phyloP scores from a whole-genome alignment of 805 yeast species.

The Barnettozyma botsteinii region DNA sequence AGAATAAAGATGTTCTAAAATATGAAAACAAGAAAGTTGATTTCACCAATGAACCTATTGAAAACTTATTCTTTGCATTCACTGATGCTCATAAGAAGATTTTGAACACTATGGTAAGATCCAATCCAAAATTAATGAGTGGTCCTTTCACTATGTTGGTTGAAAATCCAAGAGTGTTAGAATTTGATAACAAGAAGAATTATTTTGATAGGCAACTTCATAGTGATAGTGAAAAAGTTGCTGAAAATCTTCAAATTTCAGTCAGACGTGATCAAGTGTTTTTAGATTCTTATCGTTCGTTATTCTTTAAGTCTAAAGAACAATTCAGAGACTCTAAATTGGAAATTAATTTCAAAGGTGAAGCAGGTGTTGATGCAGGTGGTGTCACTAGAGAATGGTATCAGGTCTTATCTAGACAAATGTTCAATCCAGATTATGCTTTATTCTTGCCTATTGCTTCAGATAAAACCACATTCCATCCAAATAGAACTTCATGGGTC shows the following conservation, averaged over 20 bases:
- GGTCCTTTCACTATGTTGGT: conserved; percentile 92
- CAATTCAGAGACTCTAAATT: conserved; percentile 69
- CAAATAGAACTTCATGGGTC: conserved; percentile 85
- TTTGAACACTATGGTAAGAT: conserved; percentile 84
- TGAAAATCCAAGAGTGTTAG: conserved; percentile 80
- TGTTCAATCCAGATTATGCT: conserved; percentile 95
- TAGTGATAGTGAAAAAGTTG: conserved; percentile 32
- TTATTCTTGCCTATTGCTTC: conserved; percentile 86
- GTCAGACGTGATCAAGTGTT: conserved; percentile 89
- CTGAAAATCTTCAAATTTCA: conserved; percentile 49
- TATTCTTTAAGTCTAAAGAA: conserved; percentile 71
- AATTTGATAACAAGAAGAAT: conserved; percentile 88
- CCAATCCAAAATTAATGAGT: conserved; percentile 88
- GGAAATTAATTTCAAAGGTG: conserved; percentile 84
- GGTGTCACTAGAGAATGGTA: conserved; percentile 98
- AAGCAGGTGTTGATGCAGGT: conserved; percentile 97
- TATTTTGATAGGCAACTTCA: conserved; percentile 77
- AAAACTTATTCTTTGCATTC: conserved; percentile 73
- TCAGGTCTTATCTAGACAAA: conserved; percentile 87
- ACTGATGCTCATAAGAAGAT: conserved; percentile 86
- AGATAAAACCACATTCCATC: conserved; percentile 91
- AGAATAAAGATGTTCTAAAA: conserved; percentile 46
- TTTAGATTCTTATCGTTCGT: conserved; percentile 78
- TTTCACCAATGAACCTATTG: conserved; percentile 69
- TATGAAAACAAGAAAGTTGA: conserved; percentile 62